Conservation (phyloP, 23 red algal species). For the Agarophyton chilense region DNA sequence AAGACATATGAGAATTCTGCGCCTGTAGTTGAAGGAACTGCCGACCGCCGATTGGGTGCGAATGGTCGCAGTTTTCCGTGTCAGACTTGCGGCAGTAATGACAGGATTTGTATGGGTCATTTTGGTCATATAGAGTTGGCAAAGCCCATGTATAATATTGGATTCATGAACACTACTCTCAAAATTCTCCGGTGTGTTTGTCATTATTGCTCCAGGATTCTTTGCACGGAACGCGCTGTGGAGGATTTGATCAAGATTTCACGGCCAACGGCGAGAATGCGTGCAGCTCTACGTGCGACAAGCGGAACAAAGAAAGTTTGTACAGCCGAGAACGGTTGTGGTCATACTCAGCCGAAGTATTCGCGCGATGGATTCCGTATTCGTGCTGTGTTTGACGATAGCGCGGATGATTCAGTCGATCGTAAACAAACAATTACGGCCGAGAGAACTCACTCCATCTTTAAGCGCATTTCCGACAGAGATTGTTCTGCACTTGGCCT, state of each 20-base stretch:
- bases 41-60: constrained; percentile 93
- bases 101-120: constrained; percentile 89
- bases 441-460: constrained; percentile 78
- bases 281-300: constrained; percentile 2
- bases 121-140: constrained; percentile 98
- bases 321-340: constrained; percentile 70
- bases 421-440: constrained; percentile 87
- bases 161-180: constrained; percentile 83
- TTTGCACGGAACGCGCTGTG: constrained; percentile 45
- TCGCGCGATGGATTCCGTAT: constrained; percentile 89
- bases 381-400: constrained; percentile 87
- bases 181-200: constrained; percentile 92
- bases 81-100: constrained; percentile 82
- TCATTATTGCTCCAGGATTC: constrained; percentile 91
- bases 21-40: constrained; percentile 81
- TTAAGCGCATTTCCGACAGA: constrained; percentile 86
- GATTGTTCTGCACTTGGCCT: constrained; percentile 82
- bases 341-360: constrained; percentile 85
- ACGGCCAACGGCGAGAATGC: constrained; percentile 26
- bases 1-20: constrained; percentile 84
- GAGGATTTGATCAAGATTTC: constrained; percentile 25
- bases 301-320: constrained; percentile 41
- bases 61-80: constrained; percentile 89
- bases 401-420: constrained; percentile 67
- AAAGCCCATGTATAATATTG: constrained; percentile 92